Evolutionary conservation across 371 early-diverging fungal genomes (phyloP).

Genomic region (Syncephalis plumigaleata): DNA sequence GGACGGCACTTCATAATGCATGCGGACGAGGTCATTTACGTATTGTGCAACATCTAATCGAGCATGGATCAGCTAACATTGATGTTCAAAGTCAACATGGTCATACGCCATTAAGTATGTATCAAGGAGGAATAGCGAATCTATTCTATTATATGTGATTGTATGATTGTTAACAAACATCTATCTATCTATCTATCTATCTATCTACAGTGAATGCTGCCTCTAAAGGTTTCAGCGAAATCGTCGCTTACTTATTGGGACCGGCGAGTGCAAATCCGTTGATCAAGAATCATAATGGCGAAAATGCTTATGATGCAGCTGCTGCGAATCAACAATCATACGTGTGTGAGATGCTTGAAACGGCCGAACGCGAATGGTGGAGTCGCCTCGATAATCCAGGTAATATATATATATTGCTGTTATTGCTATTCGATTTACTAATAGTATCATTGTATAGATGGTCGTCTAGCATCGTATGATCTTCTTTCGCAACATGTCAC

Average conservation of each 20-base stretch:
- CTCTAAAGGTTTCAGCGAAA: conserved; percentile 43
- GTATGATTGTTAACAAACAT: not conserved
- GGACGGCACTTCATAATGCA: conserved; percentile 73
- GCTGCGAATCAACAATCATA: conserved; percentile 57
- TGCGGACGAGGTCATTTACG: conserved; percentile 37
- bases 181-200: no score
- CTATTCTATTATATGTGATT: not conserved
- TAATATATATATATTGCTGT: not conserved
- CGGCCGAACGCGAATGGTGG: conserved; percentile 28
- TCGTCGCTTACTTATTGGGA: conserved; percentile 45
- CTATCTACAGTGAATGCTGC: conserved; percentile 49
- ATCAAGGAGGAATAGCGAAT: not conserved
- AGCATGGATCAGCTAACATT: conserved; percentile 28
- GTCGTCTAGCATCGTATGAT: conserved; percentile 23
- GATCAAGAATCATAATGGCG: conserved; percentile 46
- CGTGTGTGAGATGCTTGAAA: conserved; percentile 47
- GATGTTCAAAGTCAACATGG: conserved; percentile 43
- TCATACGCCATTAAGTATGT: conserved; percentile 59
- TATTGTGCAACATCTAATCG: conserved; percentile 36
- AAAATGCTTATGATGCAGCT: conserved; percentile 70
- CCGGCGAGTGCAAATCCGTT: conserved; percentile 42
- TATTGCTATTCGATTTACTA: not conserved
- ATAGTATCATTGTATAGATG: conserved; percentile 3
- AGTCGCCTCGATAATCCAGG: conserved; percentile 3
- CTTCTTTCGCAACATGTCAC: conserved; percentile 34